Evolutionary conservation across 768 basidiomycete species (phyloP), one percentile per base, ranked within the genome.

Genomic region (Rubroboletus satanas): DNA sequence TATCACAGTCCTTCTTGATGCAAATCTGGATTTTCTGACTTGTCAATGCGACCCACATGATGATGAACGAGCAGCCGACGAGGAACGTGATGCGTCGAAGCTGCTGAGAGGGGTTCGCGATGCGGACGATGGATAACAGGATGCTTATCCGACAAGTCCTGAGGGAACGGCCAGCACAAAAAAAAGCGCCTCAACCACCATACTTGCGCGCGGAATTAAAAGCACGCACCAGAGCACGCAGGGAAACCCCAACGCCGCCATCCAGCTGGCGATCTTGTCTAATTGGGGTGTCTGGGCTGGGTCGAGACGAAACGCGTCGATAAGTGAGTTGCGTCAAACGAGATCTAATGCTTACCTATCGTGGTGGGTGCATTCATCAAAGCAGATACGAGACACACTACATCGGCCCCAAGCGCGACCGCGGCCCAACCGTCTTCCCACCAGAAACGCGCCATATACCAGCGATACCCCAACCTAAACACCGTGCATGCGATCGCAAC

Each of bases 391-490:
- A 70, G 43, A 48, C 58, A 58, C 28, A 54, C 0, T 3, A 60
- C 21, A 6, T 70, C 68, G n/a, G 39, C 42, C 10, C 14, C 31
- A 15, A 70, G 57, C 6, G 66, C 70, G 1, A 66, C 37, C n/a
- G 50, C 44, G 4, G 62, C 66, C 60, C 58, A 66, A 6, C 43
- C 55, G 33, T 70, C 70, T 38, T 72, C 69, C 70, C 68, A 70
- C 64, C 70, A 66, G 18, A 68, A 68, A 17, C 45, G 45, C 5
- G 49, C 32, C 46, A 51, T 65, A 37, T 57, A 47, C 56, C 57
- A 57, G 29, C 66, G 61, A 48, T 65, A 65, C 5, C 15, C 1
- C 8, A 72, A 17, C 47, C 68, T 58, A n/a, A 66, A 63, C 4
- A 61, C 7, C 7, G 69, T 72, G 46, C 58, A 52, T 15, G 51